Evolutionary conservation across 2,329 filamentous ascomycete genomes (phyloP).

Genomic region (Nemania sp.): DNA sequence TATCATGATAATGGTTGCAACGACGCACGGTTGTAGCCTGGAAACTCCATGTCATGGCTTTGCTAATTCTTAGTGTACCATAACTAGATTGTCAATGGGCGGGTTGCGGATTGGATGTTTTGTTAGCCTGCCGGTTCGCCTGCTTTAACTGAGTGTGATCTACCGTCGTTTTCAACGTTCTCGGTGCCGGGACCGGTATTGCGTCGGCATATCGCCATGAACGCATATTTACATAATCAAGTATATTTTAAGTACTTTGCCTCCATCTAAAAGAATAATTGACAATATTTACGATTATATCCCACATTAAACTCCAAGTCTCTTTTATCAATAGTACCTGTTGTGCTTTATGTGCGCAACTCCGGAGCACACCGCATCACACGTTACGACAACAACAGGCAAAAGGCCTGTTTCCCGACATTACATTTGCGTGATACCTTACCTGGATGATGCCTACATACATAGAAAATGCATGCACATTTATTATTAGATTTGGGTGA

Average conservation of each 20-base stretch:
- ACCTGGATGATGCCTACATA: neutral
- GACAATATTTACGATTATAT: neutral
- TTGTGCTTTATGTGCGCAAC: neutral
- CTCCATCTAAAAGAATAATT: too few relatives aligned
- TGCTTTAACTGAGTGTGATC: constrained; percentile 27
- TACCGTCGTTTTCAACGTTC: constrained; percentile 24
- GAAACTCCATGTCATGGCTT: constrained; percentile 23
- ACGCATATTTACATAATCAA: constrained; percentile 13
- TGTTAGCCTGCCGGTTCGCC: constrained; percentile 10
- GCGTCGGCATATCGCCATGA: constrained; percentile 26
- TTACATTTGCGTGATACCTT: neutral
- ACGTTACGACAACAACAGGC: neutral
- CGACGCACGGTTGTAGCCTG: constrained; percentile 30
- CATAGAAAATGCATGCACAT: neutral
- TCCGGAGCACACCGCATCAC: neutral
- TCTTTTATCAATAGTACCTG: too few relatives aligned
- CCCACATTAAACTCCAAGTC: too few relatives aligned
- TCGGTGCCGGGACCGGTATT: constrained; percentile 16
- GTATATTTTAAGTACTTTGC: too few relatives aligned
- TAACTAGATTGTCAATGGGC: constrained; percentile 21
- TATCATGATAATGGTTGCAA: neutral
- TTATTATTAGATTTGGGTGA: constrained; percentile 2
- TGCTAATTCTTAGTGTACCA: constrained; percentile 32
- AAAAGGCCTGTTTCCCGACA: neutral
- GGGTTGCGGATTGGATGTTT: neutral